These are phyloP conservation scores for Aspergillus ostianus DNA, from an alignment of 495 filamentous ascomycete species.

Conservation along the genomic window DNA sequence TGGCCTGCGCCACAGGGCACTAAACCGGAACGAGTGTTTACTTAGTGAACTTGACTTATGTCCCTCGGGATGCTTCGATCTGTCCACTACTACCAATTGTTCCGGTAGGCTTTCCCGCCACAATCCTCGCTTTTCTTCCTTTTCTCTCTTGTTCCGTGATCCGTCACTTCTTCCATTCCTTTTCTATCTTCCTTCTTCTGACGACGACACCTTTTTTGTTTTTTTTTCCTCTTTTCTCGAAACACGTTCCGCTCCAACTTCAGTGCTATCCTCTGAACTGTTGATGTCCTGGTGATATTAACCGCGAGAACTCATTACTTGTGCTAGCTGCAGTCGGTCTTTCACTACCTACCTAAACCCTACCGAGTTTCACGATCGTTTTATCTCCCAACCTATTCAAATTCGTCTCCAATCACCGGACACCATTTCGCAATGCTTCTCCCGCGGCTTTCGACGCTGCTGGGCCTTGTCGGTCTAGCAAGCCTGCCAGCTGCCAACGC, in stretches of 20 bases:
- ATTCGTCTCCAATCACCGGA: neutral
- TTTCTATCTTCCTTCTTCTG: constrained; percentile 1
- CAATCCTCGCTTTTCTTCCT: constrained; percentile 18
- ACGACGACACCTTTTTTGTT: constrained; percentile 4
- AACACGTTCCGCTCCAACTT: constrained; percentile 6
- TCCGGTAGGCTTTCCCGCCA: constrained; percentile 2
- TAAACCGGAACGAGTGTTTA: constrained; percentile 27
- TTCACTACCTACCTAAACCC: constrained; percentile 8
- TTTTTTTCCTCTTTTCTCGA: constrained; percentile 5
- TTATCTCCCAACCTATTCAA: constrained; percentile 10
- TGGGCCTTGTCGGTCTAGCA: constrained; percentile 39
- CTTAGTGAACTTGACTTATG: constrained; percentile 17
- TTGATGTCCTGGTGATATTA: constrained; percentile 35
- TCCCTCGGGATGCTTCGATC: constrained; percentile 9
- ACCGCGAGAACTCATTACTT: neutral
- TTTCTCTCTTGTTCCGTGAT: constrained; percentile 22
- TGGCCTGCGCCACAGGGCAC: constrained; percentile 29
- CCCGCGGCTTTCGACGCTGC: constrained; percentile 38
- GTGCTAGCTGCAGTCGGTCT: constrained; percentile 18
- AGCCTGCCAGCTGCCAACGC: constrained; percentile 31
- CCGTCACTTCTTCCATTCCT: constrained; percentile 12
- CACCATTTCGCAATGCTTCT: constrained; percentile 32
- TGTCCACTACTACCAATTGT: constrained; percentile 12
- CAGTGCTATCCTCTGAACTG: constrained; percentile 19
- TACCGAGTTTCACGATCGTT: constrained; percentile 15